Percentiles rank a stretch among this genome's conserved stretches.
Conservation (phyloP, 2,329 filamentous ascomycete species). For the Fusarium sp. region DNA sequence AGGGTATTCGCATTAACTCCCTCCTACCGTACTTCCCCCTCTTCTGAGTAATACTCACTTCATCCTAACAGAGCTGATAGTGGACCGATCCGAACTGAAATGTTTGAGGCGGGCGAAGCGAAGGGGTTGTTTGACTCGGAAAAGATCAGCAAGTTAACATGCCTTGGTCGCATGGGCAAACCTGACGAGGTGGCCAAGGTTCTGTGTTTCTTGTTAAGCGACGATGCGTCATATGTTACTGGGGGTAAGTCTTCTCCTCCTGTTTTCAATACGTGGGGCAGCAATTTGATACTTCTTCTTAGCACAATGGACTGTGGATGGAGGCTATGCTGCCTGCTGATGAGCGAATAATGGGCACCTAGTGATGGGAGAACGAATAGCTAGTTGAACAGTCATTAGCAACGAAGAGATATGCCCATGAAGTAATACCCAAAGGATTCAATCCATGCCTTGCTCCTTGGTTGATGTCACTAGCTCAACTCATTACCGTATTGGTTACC, state of each 20-base stretch:
- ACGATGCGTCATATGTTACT: not conserved
- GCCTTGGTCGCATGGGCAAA: not conserved
- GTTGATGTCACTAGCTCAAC: no score
- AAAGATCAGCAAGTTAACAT: not conserved
- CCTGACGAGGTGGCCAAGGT: not conserved
- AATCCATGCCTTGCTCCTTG: no score
- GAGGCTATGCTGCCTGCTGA: not conserved
- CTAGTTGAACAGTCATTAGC: no score
- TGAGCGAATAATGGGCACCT: not conserved
- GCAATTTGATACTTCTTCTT: not conserved
- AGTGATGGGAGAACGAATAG: no score
- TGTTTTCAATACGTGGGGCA: accelerated
- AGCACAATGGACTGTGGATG: not conserved
- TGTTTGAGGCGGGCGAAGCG: not conserved
- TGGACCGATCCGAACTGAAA: not conserved
- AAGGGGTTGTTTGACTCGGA: not conserved
- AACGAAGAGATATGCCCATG: no score
- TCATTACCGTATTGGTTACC: no score
- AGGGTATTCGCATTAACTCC: not conserved
- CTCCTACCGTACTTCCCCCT: not conserved
- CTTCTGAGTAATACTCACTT: not conserved
- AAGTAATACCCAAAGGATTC: no score
- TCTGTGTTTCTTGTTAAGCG: not conserved
- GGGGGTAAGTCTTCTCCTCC: not conserved
- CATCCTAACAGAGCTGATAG: accelerated